Conservation (phyloP, 2,329 filamentous ascomycete genomes). For the Graphium sp. region DNA sequence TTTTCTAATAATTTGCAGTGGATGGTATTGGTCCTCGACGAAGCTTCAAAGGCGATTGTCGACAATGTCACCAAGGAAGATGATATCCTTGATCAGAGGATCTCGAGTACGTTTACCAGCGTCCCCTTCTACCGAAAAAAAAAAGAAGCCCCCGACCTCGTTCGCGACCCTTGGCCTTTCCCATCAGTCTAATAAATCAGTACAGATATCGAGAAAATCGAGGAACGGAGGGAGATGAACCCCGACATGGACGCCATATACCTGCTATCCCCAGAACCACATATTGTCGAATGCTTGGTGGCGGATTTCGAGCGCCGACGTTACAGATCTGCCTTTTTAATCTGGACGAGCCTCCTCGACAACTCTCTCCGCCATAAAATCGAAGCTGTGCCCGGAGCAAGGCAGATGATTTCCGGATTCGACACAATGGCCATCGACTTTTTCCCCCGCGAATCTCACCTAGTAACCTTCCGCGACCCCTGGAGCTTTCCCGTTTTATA, state of each 20-base stretch:
- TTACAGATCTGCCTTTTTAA: conserved; percentile 63
- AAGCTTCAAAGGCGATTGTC: conserved; percentile 66
- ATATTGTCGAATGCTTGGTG: conserved; percentile 86
- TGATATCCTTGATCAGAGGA: conserved; percentile 91
- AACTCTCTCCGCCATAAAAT: conserved; percentile 55
- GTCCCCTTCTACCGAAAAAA: conserved; percentile 6
- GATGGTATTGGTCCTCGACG: conserved; percentile 91
- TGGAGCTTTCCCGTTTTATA: conserved; percentile 91
- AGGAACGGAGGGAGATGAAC: conserved; percentile 68
- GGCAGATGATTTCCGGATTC: conserved; percentile 64
- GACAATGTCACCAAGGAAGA: conserved; percentile 88
- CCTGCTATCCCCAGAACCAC: conserved; percentile 67
- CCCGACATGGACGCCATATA: conserved; percentile 91
- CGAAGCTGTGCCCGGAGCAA: conserved; percentile 50
- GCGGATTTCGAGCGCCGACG: conserved; percentile 76
- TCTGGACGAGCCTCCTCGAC: conserved; percentile 71
- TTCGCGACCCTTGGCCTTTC: conserved; percentile 1
- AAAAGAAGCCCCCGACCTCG: neutral
- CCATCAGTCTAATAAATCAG: conserved; percentile 7
- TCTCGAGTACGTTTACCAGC: conserved; percentile 90
- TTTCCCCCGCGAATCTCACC: conserved; percentile 76
- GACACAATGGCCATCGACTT: conserved; percentile 77
- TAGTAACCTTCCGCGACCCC: conserved; percentile 84
- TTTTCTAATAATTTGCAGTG: conserved; percentile 41
- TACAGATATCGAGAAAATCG: conserved; percentile 84